These are phyloP conservation scores for Coleophoma cylindrospora DNA, from an alignment of 2,329 filamentous ascomycete species.

Conservation along the genomic window DNA sequence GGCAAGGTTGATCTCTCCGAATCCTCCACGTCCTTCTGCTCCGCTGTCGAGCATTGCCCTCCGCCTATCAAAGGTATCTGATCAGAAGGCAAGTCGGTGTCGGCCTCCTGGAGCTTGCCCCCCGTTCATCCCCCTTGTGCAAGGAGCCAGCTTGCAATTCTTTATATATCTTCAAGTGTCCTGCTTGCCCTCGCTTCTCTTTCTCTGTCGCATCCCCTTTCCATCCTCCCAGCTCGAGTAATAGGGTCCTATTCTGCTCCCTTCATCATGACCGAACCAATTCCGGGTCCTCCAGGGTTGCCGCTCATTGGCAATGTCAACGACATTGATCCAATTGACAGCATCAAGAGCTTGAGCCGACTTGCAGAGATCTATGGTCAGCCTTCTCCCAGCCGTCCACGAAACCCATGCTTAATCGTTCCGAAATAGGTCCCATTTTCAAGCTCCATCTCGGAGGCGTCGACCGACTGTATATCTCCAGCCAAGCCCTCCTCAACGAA, in stretches of 20 bases:
- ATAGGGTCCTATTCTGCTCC: neutral
- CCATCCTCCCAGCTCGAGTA: neutral
- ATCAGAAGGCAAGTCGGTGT: too few species aligned
- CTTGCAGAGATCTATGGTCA: conserved; percentile 63
- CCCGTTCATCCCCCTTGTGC: too few species aligned
- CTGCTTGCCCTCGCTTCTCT: neutral
- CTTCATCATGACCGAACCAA: conserved; percentile 29
- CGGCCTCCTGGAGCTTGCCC: too few species aligned
- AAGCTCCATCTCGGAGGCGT: conserved; percentile 45
- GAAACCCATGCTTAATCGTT: neutral
- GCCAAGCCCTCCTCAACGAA: conserved; percentile 54
- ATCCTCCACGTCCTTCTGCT: too few species aligned
- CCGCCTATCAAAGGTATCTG: too few species aligned
- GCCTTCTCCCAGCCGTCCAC: conserved; percentile 10
- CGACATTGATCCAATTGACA: conserved; percentile 56
- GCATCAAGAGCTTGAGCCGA: conserved; percentile 46
- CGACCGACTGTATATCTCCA: conserved; percentile 45
- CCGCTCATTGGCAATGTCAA: conserved; percentile 62
- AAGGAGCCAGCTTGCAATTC: too few species aligned
- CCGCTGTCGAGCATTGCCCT: too few species aligned
- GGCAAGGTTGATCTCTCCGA: too few species aligned
- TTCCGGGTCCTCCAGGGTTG: conserved; percentile 59
- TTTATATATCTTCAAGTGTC: neutral
- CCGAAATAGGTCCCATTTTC: conserved; percentile 46
- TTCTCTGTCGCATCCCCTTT: neutral